phyloP scores from a whole-genome alignment of 1,139 yeast species.

The Hansenula sp. region DNA sequence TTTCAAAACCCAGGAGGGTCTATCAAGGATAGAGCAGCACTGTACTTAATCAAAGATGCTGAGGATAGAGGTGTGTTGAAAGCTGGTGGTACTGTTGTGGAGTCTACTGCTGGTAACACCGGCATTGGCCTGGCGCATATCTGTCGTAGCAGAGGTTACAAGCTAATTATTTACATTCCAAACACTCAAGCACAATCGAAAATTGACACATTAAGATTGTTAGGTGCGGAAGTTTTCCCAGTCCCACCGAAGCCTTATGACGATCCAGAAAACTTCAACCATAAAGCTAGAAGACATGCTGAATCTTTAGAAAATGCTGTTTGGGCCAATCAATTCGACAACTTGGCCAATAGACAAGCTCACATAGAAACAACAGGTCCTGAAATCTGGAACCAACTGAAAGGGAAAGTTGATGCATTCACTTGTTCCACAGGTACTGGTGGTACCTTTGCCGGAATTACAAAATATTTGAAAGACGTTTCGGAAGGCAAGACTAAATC shows the following conservation, averaged over 20 bases:
- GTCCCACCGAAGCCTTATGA: slow-evolving; percentile 87
- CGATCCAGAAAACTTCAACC: slow-evolving; percentile 80
- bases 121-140: slow-evolving; percentile 91
- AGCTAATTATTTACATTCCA: slow-evolving; percentile 86
- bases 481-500: slow-evolving; percentile 56
- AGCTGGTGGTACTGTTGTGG: slow-evolving; percentile 52
- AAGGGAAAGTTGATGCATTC: slow-evolving; percentile 79
- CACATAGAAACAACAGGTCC: slow-evolving; percentile 93
- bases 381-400: slow-evolving; percentile 84
- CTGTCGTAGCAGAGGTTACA: slow-evolving; percentile 78
- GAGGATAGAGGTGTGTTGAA: slow-evolving; percentile 62
- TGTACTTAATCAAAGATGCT: slow-evolving; percentile 74
- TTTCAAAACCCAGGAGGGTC: slow-evolving; percentile 95
- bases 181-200: slow-evolving; percentile 79
- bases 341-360: slow-evolving; percentile 81
- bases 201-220: slow-evolving; percentile 63
- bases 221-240: slow-evolving; percentile 85
- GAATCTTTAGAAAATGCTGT: slow-evolving; percentile 71
- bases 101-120: slow-evolving; percentile 78
- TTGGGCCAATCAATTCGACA: slow-evolving; percentile 92
- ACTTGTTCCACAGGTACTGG: slow-evolving; percentile 92
- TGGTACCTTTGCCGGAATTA: slow-evolving; percentile 83
- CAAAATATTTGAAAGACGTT: slow-evolving; percentile 68
- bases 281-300: slow-evolving; percentile 82
- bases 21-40: slow-evolving; percentile 88